These are phyloP conservation scores for Lolium perenne DNA, from an alignment of 176 grass and related monocot species.

Conservation along the genomic window DNA sequence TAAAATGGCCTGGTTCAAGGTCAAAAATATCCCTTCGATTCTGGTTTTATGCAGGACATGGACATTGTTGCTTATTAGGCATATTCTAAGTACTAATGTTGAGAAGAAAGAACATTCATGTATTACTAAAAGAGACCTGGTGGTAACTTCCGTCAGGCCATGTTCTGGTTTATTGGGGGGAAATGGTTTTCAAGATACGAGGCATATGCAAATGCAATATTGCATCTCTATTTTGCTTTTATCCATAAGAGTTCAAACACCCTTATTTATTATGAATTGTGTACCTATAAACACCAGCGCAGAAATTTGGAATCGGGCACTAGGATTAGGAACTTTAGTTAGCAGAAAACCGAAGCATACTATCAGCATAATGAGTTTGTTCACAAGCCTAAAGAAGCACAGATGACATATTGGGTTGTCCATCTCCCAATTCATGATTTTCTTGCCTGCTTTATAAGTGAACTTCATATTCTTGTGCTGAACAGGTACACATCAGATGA, in stretches of 20 bases:
- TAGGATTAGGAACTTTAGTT: background rate
- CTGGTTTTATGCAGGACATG: background rate
- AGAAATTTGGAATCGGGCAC: background rate
- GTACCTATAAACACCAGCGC: background rate
- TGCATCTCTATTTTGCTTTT: background rate
- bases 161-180: background rate
- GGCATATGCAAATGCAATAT: conserved; percentile 3
- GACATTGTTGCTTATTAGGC: background rate
- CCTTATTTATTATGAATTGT: conserved; percentile 6
- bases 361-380: background rate
- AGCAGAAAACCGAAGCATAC: background rate
- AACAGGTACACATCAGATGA: conserved; percentile 87
- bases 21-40: background rate
- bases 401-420: background rate
- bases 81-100: background rate
- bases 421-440: background rate
- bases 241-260: background rate
- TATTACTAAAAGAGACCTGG: background rate
- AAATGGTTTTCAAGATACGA: background rate
- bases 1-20: background rate
- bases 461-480: conserved; percentile 11
- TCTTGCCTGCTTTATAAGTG: background rate
- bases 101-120: background rate
- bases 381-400: background rate
- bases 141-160: background rate